A percentile compares a stretch with the other conserved stretches of the same genome.
Conservation (phyloP, 2,329 filamentous ascomycete species). For the Calonectria pauciramosa region DNA sequence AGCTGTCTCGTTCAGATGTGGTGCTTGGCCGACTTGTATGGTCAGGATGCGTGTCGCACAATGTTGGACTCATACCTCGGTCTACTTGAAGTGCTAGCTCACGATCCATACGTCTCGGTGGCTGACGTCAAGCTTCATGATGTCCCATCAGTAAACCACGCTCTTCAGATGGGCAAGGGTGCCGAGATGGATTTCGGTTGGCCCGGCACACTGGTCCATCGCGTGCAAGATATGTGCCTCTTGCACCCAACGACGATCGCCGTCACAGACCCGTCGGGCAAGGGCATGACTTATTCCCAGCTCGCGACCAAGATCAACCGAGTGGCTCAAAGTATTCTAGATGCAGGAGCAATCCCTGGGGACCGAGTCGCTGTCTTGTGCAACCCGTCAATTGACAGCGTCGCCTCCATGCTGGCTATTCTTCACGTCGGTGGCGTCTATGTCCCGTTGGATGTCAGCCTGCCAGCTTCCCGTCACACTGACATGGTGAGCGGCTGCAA, state of each 20-base stretch:
- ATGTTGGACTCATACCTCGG: not conserved
- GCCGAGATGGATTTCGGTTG: not conserved
- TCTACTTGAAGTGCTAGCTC: not conserved
- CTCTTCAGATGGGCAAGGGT: not conserved
- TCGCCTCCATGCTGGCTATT: not conserved
- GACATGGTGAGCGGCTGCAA: not conserved
- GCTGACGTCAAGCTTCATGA: not conserved
- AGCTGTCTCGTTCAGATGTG: not conserved
- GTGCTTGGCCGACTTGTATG: not conserved
- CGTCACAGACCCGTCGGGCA: not conserved
- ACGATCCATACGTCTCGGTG: not conserved
- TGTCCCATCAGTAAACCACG: not conserved
- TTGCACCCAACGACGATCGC: not conserved
- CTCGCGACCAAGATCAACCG: not conserved
- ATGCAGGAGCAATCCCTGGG: not conserved
- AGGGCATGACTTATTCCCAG: not conserved
- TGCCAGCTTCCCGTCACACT: not conserved
- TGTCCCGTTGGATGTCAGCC: not conserved
- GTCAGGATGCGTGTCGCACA: not conserved
- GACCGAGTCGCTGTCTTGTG: not conserved
- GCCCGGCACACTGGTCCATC: not conserved
- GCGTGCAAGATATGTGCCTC: not conserved
- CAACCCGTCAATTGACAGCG: not conserved
- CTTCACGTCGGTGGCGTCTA: not conserved
- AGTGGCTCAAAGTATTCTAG: not conserved